Percentiles rank a stretch among this genome's conserved stretches.
phyloP scores from a whole-genome alignment of 768 basidiomycete species.

The Kwoniella mangroviensis region DNA sequence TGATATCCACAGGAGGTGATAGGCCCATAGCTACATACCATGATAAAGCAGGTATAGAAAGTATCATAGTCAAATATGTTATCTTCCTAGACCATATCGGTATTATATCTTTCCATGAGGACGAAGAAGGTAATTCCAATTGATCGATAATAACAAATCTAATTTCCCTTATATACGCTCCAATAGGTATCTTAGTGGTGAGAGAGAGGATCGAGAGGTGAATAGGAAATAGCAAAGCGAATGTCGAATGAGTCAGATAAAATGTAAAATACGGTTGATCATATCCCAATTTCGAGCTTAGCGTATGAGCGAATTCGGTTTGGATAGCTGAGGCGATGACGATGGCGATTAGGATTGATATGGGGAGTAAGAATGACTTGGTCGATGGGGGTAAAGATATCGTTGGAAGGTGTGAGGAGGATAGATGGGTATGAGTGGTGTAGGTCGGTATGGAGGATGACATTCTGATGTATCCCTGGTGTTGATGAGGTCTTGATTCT shows the following conservation, averaged over 20 bases:
- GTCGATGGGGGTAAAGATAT: conserved; percentile 9
- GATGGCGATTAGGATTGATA: conserved; percentile 46
- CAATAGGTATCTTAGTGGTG: conserved; percentile 55
- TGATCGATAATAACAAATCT: conserved; percentile 60
- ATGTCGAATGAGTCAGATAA: conserved; percentile 82
- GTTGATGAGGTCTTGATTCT: too few relatives aligned
- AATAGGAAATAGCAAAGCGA: conserved; percentile 77
- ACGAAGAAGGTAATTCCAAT: conserved; percentile 25
- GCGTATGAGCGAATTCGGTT: conserved; percentile 62
- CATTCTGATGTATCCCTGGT: background rate
- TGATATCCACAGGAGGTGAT: conserved; percentile 77
- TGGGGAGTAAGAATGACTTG: conserved; percentile 35
- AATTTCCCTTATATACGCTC: conserved; percentile 65
- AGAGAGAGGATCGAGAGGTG: conserved; percentile 72
- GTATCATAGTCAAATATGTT: conserved; percentile 44
- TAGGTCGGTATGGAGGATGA: conserved; percentile 8
- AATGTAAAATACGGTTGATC: conserved; percentile 70
- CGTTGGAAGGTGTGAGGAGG: background rate
- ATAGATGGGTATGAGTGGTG: background rate
- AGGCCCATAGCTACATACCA: conserved; percentile 46
- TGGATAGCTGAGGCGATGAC: conserved; percentile 51
- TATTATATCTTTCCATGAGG: conserved; percentile 29
- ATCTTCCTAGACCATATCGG: conserved; percentile 34
- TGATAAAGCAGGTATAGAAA: conserved; percentile 49
- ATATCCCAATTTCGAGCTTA: conserved; percentile 76